phyloP scores from a whole-genome alignment of 176 grass and related monocot species.

The Aegilops bicornis region DNA sequence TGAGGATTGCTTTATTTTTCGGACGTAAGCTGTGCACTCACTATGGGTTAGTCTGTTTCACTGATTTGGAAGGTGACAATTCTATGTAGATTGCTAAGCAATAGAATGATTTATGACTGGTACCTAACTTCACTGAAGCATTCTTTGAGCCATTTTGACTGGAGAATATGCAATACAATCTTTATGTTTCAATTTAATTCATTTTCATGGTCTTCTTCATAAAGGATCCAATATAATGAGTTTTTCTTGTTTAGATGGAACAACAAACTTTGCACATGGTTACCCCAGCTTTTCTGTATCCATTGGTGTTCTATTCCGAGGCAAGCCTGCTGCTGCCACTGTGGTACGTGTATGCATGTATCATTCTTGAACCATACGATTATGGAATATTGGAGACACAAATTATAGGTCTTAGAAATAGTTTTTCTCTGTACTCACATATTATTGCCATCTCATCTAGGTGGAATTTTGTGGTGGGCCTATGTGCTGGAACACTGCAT shows the following conservation, averaged over 20 bases:
- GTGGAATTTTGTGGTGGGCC: constrained; percentile 94
- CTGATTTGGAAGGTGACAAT: constrained; percentile 17
- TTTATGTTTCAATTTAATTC: background rate
- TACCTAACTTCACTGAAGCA: background rate
- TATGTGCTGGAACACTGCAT: constrained; percentile 94
- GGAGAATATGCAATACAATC: background rate
- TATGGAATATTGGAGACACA: background rate
- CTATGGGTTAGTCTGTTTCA: background rate
- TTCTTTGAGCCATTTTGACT: background rate
- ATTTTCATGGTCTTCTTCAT: background rate
- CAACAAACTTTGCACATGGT: constrained; percentile 97
- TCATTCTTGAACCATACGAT: constrained; percentile 20
- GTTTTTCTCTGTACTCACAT: constrained; percentile 22
- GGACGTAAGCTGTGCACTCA: background rate
- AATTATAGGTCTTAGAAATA: background rate
- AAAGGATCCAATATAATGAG: constrained; percentile 8
- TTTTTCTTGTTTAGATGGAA: constrained; percentile 76
- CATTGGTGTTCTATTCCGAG: constrained; percentile 84
- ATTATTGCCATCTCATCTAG: constrained; percentile 39
- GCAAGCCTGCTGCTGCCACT: constrained; percentile 87
- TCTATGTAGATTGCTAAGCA: background rate
- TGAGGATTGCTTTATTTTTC: background rate
- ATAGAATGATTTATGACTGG: background rate
- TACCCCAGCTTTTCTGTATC: constrained; percentile 98
- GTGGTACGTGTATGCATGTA: constrained; percentile 63